A percentile compares a stretch with the other conserved stretches of the same genome.
These are phyloP conservation scores for Naganishia randhawae DNA, from an alignment of 768 basidiomycete genomes.

Conservation along the genomic window DNA sequence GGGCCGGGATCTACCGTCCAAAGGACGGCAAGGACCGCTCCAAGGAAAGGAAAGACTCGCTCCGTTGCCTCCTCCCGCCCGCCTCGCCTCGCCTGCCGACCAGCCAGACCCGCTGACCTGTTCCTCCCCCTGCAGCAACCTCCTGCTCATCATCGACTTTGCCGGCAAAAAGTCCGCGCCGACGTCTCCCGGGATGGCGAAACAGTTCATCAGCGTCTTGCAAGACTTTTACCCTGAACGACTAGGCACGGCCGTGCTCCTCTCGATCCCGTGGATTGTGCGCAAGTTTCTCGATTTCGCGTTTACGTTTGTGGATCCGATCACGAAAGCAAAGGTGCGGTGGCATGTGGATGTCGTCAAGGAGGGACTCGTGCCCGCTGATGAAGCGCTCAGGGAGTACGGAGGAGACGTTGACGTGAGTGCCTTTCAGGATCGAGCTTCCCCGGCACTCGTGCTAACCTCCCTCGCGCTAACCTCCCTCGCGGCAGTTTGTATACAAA, in stretches of 20 bases:
- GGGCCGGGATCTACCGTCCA: no score
- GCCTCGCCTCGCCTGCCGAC: no score
- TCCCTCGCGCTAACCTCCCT: background rate
- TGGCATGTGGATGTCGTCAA: conserved; percentile 26
- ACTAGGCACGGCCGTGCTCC: conserved; percentile 28
- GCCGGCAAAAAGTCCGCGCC: conserved; percentile 29
- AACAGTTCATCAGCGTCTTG: conserved; percentile 22
- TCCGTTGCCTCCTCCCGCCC: no score
- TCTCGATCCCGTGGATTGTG: conserved; percentile 32
- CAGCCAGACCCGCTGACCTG: background rate
- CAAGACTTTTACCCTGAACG: conserved; percentile 30
- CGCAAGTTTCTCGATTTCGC: conserved; percentile 31
- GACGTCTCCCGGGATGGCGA: conserved; percentile 21
- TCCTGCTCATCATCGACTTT: conserved; percentile 31
- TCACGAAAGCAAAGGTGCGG: conserved; percentile 29
- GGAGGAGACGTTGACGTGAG: conserved; percentile 28
- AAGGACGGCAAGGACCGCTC: no score
- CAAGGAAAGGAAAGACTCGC: no score
- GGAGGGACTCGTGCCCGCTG: conserved; percentile 23
- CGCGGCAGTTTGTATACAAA: conserved; percentile 24
- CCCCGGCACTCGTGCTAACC: background rate
- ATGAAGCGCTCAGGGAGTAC: conserved; percentile 19
- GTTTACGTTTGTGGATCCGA: conserved; percentile 31
- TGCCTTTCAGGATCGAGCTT: no score
- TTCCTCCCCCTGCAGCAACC: conserved; percentile 17